Conservation (phyloP, 2,329 filamentous ascomycete genomes). For the Monilinia vaccinii-corymbosi region DNA sequence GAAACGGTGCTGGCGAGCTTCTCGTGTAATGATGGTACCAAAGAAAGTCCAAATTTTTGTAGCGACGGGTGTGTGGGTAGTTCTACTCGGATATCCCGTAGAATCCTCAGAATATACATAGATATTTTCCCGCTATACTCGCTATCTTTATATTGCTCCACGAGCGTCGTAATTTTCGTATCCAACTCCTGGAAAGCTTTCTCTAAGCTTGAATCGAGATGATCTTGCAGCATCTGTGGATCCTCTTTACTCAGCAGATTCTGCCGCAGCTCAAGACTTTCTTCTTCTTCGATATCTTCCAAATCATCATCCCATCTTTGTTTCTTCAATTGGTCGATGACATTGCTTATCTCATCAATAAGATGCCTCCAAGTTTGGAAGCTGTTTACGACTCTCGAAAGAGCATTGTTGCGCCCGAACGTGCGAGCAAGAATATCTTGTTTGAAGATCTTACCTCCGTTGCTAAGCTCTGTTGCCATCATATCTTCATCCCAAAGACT, state of each 20-base stretch:
- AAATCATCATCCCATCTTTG: conserved; percentile 70
- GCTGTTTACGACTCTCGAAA: conserved; percentile 50
- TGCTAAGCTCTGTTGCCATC: conserved; percentile 54
- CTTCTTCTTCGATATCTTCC: conserved; percentile 62
- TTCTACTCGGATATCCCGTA: conserved; percentile 63
- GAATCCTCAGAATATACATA: conserved; percentile 61
- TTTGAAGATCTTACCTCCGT: conserved; percentile 60
- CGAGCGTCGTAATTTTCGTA: conserved; percentile 42
- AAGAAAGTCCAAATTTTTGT: conserved; percentile 47
- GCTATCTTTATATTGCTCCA: conserved; percentile 37
- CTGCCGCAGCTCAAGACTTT: conserved; percentile 57
- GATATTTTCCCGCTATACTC: conserved; percentile 43
- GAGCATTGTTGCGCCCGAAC: conserved; percentile 61
- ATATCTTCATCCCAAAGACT: conserved; percentile 61
- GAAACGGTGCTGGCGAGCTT: conserved; percentile 48
- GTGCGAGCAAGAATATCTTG: conserved; percentile 58
- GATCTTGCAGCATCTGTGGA: conserved; percentile 51
- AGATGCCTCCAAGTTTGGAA: conserved; percentile 69
- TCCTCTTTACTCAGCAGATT: conserved; percentile 64
- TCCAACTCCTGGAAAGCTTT: conserved; percentile 51
- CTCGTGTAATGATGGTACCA: conserved; percentile 56
- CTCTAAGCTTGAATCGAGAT: conserved; percentile 46
- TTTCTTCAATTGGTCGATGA: conserved; percentile 55
- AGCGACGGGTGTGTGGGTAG: conserved; percentile 46
- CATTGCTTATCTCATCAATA: conserved; percentile 55